phyloP scores from a whole-genome alignment of 176 grass and related monocot genomes.

The Oryza rufipogon region DNA sequence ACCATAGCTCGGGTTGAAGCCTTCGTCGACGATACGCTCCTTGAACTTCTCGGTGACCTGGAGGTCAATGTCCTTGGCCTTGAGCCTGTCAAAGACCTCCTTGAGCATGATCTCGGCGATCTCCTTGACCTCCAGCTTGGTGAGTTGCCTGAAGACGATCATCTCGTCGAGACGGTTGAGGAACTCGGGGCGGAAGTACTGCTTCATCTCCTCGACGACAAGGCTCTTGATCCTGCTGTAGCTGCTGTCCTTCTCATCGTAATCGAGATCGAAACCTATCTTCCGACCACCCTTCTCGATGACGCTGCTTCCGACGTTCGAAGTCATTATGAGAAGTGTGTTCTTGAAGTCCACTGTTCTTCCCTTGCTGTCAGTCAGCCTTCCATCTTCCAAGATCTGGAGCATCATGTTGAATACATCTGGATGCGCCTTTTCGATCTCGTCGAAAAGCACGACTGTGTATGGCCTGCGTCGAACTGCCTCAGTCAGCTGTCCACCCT shows the following conservation, averaged over 20 bases:
- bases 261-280: conserved; percentile 81
- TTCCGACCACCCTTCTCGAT: conserved; percentile 87
- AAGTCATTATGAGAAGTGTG: conserved; percentile 92
- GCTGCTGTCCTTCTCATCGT: conserved; percentile 82
- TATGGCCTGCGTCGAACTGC: conserved; percentile 84
- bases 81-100: conserved; percentile 72
- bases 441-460: conserved; percentile 83
- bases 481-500: conserved; percentile 94
- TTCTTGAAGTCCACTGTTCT: conserved; percentile 96
- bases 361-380: conserved; percentile 91
- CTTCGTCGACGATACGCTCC: conserved; percentile 84
- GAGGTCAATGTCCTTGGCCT: conserved; percentile 72
- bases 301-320: conserved; percentile 92
- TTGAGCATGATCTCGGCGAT: conserved; percentile 84
- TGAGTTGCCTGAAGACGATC: conserved; percentile 93
- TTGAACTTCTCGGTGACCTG: conserved; percentile 87
- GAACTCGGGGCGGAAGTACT: conserved; percentile 89
- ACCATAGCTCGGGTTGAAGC: conserved; percentile 82
- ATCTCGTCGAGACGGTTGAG: conserved; percentile 90
- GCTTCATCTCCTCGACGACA: conserved; percentile 85
- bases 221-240: conserved; percentile 89
- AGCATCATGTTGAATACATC: conserved; percentile 99
- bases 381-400: conserved; percentile 90
- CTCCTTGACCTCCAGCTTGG: conserved; percentile 85
- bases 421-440: conserved; percentile 89